Conservation (phyloP, 2,329 filamentous ascomycete genomes). For the Trichoderma asperellum region DNA sequence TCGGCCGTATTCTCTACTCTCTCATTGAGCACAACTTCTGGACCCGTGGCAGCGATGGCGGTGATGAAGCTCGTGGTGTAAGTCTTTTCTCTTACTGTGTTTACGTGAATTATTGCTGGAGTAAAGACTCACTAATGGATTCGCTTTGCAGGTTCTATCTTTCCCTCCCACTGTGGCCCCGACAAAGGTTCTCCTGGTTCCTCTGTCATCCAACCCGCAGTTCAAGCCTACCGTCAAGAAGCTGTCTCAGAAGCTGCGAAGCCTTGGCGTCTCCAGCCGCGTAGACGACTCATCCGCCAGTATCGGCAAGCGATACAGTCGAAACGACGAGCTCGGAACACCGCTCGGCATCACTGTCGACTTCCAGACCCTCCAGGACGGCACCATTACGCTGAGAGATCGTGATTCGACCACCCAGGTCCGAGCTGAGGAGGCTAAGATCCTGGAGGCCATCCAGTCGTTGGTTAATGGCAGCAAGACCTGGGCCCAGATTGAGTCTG, state of each 20-base stretch:
- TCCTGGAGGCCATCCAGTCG: slow-evolving; percentile 73
- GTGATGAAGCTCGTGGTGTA: slow-evolving; percentile 79
- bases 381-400: slow-evolving; percentile 84
- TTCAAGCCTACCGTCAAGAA: slow-evolving; percentile 78
- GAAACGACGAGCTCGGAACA: slow-evolving; percentile 95
- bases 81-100: slow-evolving; percentile 40
- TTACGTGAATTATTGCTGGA: neutral
- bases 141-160: slow-evolving; percentile 50
- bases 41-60: slow-evolving; percentile 69
- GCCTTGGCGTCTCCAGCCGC: slow-evolving; percentile 76
- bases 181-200: slow-evolving; percentile 91
- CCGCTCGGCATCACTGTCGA: slow-evolving; percentile 93
- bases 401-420: slow-evolving; percentile 91
- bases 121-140: neutral
- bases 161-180: slow-evolving; percentile 74
- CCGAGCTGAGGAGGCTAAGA: slow-evolving; percentile 77
- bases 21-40: slow-evolving; percentile 96
- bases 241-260: slow-evolving; percentile 76
- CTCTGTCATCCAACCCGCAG: slow-evolving; percentile 77
- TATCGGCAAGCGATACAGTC: slow-evolving; percentile 92
- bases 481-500: slow-evolving; percentile 71
- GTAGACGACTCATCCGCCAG: slow-evolving; percentile 89
- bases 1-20: slow-evolving; percentile 90
- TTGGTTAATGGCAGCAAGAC: slow-evolving; percentile 54
- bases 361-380: slow-evolving; percentile 91